These are phyloP conservation scores for Cutaneotrichosporon arboriforme DNA, from an alignment of 1,284 basidiomycete genomes.

Conservation along the genomic window DNA sequence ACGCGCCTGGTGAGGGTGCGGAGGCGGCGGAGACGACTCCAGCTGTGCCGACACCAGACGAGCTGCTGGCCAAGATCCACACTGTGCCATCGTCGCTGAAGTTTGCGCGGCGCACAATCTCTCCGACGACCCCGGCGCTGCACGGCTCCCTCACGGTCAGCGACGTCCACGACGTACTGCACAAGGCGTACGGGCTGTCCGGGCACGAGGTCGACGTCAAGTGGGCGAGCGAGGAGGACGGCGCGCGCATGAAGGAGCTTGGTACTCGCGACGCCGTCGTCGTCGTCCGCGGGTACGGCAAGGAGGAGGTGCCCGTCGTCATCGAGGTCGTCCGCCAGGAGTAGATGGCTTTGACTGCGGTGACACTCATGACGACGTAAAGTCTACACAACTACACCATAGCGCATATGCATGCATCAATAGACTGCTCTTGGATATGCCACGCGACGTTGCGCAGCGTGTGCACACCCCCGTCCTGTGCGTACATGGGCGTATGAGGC, in stretches of 20 bases:
- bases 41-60: constrained; percentile 15
- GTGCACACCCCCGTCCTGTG: too few relatives aligned
- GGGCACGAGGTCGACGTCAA: constrained; percentile 21
- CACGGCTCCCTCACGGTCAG: constrained; percentile 37
- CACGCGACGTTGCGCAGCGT: too few relatives aligned
- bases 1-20: constrained; percentile 4
- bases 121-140: constrained; percentile 24
- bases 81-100: constrained; percentile 21
- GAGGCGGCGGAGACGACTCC: background rate
- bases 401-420: background rate
- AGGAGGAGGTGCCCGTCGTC: constrained; percentile 19
- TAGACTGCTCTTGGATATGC: too few relatives aligned
- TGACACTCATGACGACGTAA: background rate
- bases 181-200: constrained; percentile 18
- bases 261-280: constrained; percentile 24
- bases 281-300: constrained; percentile 21
- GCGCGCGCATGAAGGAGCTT: constrained; percentile 35
- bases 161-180: constrained; percentile 28
- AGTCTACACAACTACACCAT: background rate
- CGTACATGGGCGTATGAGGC: too few relatives aligned
- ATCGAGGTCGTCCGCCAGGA: constrained; percentile 17
- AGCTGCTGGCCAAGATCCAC: constrained; percentile 23
- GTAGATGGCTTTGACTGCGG: constrained; percentile 2
- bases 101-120: constrained; percentile 32
- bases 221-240: constrained; percentile 26